Conservation (phyloP, 306 rosid genomes). For the Casuarina cunninghamiana region DNA sequence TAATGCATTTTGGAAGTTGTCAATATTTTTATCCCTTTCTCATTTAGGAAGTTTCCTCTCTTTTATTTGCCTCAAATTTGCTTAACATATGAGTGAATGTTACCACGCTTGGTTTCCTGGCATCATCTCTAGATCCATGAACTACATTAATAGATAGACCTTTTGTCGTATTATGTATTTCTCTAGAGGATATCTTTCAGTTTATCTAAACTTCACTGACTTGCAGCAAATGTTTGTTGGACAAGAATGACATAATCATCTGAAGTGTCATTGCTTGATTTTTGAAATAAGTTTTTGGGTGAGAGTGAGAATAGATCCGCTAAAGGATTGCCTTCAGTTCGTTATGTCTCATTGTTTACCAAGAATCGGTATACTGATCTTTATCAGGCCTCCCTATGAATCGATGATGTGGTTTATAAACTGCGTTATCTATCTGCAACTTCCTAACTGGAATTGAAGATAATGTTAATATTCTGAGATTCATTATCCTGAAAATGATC, state of each 20-base stretch:
- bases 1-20: not conserved
- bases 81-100: too few relatives aligned
- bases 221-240: not conserved
- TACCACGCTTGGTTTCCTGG: not conserved
- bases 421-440: constrained; percentile 30
- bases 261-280: not conserved
- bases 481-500: not conserved
- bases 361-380: not conserved
- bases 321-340: not conserved
- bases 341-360: not conserved
- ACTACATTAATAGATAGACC: not conserved
- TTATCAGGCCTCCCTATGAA: not conserved
- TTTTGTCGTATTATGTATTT: not conserved
- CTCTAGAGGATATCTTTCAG: not conserved
- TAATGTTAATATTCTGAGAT: constrained; percentile 23
- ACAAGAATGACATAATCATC: not conserved
- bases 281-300: not conserved
- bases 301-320: not conserved
- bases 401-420: constrained; percentile 2
- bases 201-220: not conserved
- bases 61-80: not conserved
- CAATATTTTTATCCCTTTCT: not conserved
- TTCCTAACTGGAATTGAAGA: constrained; percentile 33
- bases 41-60: not conserved
- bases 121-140: not conserved